A percentile compares a stretch with the other conserved stretches of the same genome.
Evolutionary conservation across 2,329 filamentous ascomycete genomes (phyloP).

Genomic region (Colletotrichum chlorophyti): DNA sequence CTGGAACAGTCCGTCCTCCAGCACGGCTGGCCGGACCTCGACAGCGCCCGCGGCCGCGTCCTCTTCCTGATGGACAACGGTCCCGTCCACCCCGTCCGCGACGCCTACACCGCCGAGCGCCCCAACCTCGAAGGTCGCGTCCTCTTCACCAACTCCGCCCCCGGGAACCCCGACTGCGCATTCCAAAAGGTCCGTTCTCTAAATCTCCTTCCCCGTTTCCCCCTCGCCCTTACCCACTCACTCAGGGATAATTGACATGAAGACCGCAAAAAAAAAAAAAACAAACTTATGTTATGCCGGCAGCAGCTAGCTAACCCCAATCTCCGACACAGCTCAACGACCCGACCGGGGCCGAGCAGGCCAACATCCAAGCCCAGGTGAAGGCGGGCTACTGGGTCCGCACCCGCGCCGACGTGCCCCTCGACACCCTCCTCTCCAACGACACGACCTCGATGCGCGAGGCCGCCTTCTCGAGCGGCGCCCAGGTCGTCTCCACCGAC

Average conservation of each 20-base stretch:
- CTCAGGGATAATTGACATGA: too few species aligned
- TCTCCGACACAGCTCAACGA: constrained; percentile 47
- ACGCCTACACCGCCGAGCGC: constrained; percentile 43
- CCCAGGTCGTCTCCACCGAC: constrained; percentile 57
- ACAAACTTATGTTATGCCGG: too few species aligned
- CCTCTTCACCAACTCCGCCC: constrained; percentile 55
- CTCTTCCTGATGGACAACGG: constrained; percentile 60
- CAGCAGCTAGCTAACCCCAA: too few species aligned
- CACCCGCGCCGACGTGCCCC: constrained; percentile 53
- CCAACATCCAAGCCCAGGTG: constrained; percentile 51
- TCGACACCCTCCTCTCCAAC: constrained; percentile 47
- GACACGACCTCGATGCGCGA: constrained; percentile 49
- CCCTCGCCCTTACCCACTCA: neutral
- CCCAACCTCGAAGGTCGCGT: constrained; percentile 49
- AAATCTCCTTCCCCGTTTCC: neutral
- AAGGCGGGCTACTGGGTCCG: constrained; percentile 55
- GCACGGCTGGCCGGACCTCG: constrained; percentile 55
- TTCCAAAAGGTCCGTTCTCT: constrained; percentile 47
- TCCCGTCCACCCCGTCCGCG: constrained; percentile 43
- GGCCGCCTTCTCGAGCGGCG: constrained; percentile 50
- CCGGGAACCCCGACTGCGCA: constrained; percentile 51
- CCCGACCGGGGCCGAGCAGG: constrained; percentile 41
- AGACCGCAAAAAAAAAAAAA: too few species aligned
- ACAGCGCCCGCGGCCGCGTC: constrained; percentile 50
- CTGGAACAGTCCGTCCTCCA: constrained; percentile 53